Percentiles rank a stretch among this genome's conserved stretches.
Conservation (phyloP, 257 asterid genomes). For the Echium plantagineum region DNA sequence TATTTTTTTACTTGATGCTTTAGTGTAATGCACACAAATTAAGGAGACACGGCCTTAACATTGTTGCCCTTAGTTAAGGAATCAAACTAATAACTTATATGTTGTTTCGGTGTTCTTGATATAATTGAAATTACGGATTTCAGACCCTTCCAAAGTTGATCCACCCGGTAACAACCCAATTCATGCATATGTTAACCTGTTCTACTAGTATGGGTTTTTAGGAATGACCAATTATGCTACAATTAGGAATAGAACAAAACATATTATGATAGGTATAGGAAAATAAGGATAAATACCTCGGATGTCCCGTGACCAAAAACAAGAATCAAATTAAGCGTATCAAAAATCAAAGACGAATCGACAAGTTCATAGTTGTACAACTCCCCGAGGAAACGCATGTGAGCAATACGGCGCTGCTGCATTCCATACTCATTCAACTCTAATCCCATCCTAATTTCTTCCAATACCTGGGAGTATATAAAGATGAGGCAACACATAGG, state of each 20-base stretch:
- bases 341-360: conserved; percentile 90
- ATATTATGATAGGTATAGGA: not conserved
- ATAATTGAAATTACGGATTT: no score
- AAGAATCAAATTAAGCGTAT: conserved; percentile 72
- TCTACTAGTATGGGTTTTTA: no score
- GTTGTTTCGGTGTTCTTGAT: no score
- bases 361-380: conserved; percentile 91
- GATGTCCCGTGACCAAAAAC: conserved; percentile 80
- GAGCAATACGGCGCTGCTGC: conserved; percentile 89
- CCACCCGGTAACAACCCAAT: no score
- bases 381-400: conserved; percentile 94
- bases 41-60: no score
- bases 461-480: conserved; percentile 61
- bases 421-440: conserved; percentile 90
- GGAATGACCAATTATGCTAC: not conserved
- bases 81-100: no score
- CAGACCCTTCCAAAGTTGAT: no score
- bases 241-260: not conserved
- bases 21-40: no score
- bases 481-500: not conserved
- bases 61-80: no score
- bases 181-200: no score
- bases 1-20: no score
- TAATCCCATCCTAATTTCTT: conserved; percentile 78
- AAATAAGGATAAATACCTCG: conserved; percentile 48